A percentile compares a stretch with the other conserved stretches of the same genome.
phyloP scores from a whole-genome alignment of 495 filamentous ascomycete species.

The Penicillium tannophilum region DNA sequence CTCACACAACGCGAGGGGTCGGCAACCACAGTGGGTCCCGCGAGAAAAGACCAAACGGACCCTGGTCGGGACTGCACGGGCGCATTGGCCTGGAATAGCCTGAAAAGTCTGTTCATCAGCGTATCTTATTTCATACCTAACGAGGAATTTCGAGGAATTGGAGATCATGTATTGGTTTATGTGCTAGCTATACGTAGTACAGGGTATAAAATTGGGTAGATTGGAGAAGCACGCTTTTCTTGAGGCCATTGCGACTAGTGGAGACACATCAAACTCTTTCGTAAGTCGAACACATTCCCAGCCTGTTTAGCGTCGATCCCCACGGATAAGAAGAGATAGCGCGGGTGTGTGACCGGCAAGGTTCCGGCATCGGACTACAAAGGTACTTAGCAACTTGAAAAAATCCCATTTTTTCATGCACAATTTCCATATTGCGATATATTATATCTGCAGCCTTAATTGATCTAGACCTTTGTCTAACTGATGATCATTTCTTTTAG shows the following conservation, averaged over 20 bases:
- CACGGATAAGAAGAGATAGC: conserved; percentile 10
- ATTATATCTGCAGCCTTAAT: too few relatives aligned
- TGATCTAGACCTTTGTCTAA: neutral
- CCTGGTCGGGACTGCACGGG: conserved; percentile 44
- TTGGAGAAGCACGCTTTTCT: neutral
- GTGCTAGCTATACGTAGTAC: neutral
- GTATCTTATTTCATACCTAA: too few relatives aligned
- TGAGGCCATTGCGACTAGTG: neutral
- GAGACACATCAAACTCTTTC: conserved; percentile 5
- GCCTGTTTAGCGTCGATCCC: conserved; percentile 9
- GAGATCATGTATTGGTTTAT: too few relatives aligned
- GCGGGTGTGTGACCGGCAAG: conserved; percentile 5
- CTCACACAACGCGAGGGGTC: conserved; percentile 27
- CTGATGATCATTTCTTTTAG: neutral
- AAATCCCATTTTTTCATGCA: neutral
- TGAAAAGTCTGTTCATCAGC: neutral
- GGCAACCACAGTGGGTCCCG: conserved; percentile 26
- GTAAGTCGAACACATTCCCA: conserved; percentile 6
- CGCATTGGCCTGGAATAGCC: conserved; percentile 34
- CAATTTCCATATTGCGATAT: too few relatives aligned
- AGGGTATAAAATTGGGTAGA: neutral
- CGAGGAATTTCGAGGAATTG: too few relatives aligned
- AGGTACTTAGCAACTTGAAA: neutral
- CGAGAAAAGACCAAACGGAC: conserved; percentile 34
- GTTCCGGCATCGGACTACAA: conserved; percentile 26